Base-by-base conservation (phyloP, 371 early-diverging fungal genomes). In the Apophysomyces trapeziformis region DNA sequence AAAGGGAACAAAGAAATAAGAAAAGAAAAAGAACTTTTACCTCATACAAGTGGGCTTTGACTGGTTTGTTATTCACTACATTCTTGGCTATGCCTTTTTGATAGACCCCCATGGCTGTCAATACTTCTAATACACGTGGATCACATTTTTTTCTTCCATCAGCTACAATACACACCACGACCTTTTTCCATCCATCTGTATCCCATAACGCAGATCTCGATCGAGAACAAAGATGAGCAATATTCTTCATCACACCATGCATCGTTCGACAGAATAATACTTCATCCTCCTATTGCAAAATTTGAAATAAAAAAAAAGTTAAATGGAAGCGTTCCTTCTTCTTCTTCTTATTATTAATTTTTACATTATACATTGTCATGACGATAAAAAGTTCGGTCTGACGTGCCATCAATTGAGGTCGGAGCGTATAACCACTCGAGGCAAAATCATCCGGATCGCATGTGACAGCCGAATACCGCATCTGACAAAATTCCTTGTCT, bases 101-200 rank as follows among this genome's bases (percentile, higher is more conserved):
- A 70, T 87, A 91, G 0, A 85, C 84, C 13, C 91, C 91, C 86
- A 89, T 85, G n/a, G 88, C 76, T 0, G 86, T 82, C 7, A 91
- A 67, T 2, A 86, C 83, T 63, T 78, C 72, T 63, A 88, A 70
- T 1, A 87, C 85, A 8, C 83, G 71, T 16, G 78, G 78, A 68
- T 90, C 75, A 59, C 85, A 86, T 68, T 92, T 90, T 11, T 83
- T 81, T 36, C 92, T 84, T n/a, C 95, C 95, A 72, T 95, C 95
- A 0, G 95, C 85, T 0, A 95, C 92, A 58, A 95, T 80, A 67
- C 92, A 92, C 1, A 95, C 91, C 5, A 93, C 92, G 8, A 93
- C 84, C 68, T 93, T 93, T 66, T 92, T 85, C 95, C 95, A 95
- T 0, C 90, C 89, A 14, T 90, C 87, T 0, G 85, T 76, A 8